Conservation (phyloP, 2,329 filamentous ascomycete genomes). For the Sporothrix globosa region DNA sequence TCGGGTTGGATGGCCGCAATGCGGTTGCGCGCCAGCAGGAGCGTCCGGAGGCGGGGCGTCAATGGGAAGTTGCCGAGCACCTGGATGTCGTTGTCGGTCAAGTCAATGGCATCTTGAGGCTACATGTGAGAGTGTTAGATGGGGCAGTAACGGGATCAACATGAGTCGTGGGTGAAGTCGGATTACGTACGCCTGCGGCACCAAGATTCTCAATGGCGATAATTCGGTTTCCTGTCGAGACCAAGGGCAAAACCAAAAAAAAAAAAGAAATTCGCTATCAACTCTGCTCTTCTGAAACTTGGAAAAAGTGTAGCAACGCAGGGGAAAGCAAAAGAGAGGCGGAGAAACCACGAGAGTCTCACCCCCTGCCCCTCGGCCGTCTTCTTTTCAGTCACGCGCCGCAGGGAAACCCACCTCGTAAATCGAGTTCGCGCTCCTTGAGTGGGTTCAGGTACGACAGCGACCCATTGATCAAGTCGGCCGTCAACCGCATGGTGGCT, state of each 20-base stretch:
- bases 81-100: conserved; percentile 97
- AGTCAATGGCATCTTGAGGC: conserved; percentile 96
- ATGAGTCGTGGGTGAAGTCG: conserved; percentile 16
- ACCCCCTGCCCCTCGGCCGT: background rate
- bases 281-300: conserved; percentile 64
- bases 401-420: conserved; percentile 79
- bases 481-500: conserved; percentile 82
- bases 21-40: conserved; percentile 88
- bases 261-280: conserved; percentile 67
- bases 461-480: conserved; percentile 90
- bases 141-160: no score
- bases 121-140: conserved; percentile 44
- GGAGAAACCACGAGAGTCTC: background rate
- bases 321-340: background rate
- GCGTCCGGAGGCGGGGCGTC: conserved; percentile 81
- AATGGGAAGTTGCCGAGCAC: conserved; percentile 89
- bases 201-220: conserved; percentile 96
- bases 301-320: conserved; percentile 71
- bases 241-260: conserved; percentile 42
- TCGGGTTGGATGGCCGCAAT: conserved; percentile 78
- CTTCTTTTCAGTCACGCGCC: conserved; percentile 25
- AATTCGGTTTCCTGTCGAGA: conserved; percentile 88
- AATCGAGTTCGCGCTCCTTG: conserved; percentile 97
- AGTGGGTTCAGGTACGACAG: conserved; percentile 98
- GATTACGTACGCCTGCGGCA: conserved; percentile 76